A percentile compares a stretch with the other conserved stretches of the same genome.
Conservation (phyloP, 75 land plant genomes). For the Picea sitchensis region DNA sequence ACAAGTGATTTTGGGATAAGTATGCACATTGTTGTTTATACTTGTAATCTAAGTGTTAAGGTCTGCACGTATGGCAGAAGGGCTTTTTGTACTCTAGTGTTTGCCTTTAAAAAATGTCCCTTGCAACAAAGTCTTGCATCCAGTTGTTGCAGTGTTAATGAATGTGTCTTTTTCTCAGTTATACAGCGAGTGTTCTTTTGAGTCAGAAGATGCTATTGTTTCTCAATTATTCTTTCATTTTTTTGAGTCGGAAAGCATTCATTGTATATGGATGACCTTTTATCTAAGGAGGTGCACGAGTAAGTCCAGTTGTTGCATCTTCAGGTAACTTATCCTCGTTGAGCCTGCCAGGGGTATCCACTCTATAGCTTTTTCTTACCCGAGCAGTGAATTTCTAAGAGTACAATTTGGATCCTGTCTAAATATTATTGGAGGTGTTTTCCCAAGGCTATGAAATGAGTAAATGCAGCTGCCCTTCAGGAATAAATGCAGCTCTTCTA, state of each 20-base stretch:
- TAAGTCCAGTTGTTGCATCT: not conserved
- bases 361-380: not conserved
- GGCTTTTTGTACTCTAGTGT: slow-evolving; percentile 10
- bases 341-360: slow-evolving; percentile 2
- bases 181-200: not conserved
- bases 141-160: not conserved
- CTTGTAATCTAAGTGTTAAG: slow-evolving; percentile 2
- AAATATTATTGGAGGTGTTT: not conserved
- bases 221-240: not conserved
- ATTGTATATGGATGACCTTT: not conserved
- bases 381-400: slow-evolving; percentile 1
- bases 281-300: not conserved
- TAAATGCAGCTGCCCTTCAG: not conserved
- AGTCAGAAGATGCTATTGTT: not conserved
- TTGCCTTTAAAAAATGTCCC: not conserved
- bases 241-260: not conserved
- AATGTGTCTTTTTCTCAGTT: not conserved
- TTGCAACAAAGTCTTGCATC: not conserved
- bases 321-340: not conserved
- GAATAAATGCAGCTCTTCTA: too few species aligned
- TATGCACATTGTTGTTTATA: slow-evolving; percentile 12
- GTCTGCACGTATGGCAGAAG: not conserved
- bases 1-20: slow-evolving; percentile 37
- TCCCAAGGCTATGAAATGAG: not conserved
- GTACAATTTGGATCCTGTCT: slow-evolving; percentile 7